A percentile compares a stretch with the other conserved stretches of the same genome.
These are phyloP conservation scores for Helminthosporium solani DNA, from an alignment of 2,329 filamentous ascomycete genomes.

Conservation along the genomic window DNA sequence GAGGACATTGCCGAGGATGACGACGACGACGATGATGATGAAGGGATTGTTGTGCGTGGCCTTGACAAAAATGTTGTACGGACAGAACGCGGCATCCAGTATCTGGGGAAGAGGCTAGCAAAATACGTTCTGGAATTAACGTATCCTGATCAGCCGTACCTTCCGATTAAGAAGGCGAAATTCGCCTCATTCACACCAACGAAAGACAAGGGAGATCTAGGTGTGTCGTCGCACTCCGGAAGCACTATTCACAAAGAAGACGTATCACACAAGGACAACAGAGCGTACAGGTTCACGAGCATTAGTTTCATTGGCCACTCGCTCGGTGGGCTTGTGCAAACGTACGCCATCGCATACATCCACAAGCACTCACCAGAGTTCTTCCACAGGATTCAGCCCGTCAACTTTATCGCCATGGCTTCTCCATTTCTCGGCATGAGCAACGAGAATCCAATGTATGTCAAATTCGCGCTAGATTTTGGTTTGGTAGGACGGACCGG, in stretches of 20 bases:
- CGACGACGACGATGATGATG: constrained; percentile 73
- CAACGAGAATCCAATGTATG: constrained; percentile 96
- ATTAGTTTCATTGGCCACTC: constrained; percentile 96
- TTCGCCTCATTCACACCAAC: constrained; percentile 51
- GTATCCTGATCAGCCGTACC: constrained; percentile 88
- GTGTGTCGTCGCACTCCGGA: constrained; percentile 57
- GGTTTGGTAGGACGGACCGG: constrained; percentile 94
- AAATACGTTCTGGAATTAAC: constrained; percentile 88
- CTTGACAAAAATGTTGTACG: constrained; percentile 87
- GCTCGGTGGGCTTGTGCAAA: constrained; percentile 84
- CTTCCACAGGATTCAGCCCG: constrained; percentile 78
- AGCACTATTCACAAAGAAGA: constrained; percentile 59
- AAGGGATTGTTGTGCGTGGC: constrained; percentile 84
- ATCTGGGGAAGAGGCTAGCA: constrained; percentile 89
- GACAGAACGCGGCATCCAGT: constrained; percentile 95
- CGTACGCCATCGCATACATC: constrained; percentile 93
- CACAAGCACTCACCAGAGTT: constrained; percentile 93
- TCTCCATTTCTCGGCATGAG: constrained; percentile 88
- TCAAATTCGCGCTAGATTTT: constrained; percentile 95
- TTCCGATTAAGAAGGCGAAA: constrained; percentile 63
- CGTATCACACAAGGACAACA: constrained; percentile 47
- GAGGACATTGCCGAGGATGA: constrained; percentile 51
- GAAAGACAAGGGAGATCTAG: constrained; percentile 46
- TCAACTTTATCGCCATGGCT: constrained; percentile 88
- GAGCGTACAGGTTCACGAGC: constrained; percentile 81